Percentiles rank a stretch among this genome's conserved stretches.
Conservation (phyloP, 169 alveolate genomes). For the Plasmodium chabaudi region DNA sequence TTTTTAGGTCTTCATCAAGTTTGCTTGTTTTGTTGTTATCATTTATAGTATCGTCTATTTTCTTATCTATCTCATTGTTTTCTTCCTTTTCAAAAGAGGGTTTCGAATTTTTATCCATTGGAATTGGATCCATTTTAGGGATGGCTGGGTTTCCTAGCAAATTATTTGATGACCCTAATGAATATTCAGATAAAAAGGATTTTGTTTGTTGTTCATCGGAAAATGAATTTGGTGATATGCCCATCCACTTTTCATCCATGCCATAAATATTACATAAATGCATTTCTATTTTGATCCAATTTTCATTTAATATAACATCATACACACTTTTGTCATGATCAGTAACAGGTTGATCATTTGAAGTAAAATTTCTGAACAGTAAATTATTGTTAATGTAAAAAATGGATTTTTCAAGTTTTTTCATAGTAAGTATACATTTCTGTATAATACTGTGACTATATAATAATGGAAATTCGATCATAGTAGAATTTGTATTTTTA, state of each 20-base stretch:
- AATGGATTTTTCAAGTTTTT: slow-evolving; percentile 66
- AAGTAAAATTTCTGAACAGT: slow-evolving; percentile 14
- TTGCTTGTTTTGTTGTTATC: neutral
- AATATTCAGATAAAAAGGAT: slow-evolving; percentile 31
- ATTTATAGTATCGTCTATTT: neutral
- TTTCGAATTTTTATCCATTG: neutral
- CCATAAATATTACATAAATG: slow-evolving; percentile 73
- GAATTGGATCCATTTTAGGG: neutral
- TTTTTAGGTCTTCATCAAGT: neutral
- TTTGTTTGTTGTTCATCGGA: slow-evolving; percentile 14
- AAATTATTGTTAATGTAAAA: slow-evolving; percentile 66
- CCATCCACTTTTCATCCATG: slow-evolving; percentile 67
- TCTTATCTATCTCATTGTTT: neutral
- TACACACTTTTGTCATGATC: slow-evolving; percentile 42
- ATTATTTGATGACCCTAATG: slow-evolving; percentile 19
- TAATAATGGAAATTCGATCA: slow-evolving; percentile 69
- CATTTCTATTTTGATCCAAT: slow-evolving; percentile 70
- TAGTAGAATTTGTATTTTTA: slow-evolving; percentile 65
- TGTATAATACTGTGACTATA: slow-evolving; percentile 59
- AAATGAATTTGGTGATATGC: slow-evolving; percentile 67
- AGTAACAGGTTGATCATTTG: slow-evolving; percentile 14
- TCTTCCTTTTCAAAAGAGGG: neutral
- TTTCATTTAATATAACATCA: slow-evolving; percentile 50
- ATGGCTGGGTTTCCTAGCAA: neutral
- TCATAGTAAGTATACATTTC: slow-evolving; percentile 75